A percentile compares a stretch with the other conserved stretches of the same genome.
These are phyloP conservation scores for Gracilaria caudata DNA, from an alignment of 23 red algal genomes.

Conservation along the genomic window DNA sequence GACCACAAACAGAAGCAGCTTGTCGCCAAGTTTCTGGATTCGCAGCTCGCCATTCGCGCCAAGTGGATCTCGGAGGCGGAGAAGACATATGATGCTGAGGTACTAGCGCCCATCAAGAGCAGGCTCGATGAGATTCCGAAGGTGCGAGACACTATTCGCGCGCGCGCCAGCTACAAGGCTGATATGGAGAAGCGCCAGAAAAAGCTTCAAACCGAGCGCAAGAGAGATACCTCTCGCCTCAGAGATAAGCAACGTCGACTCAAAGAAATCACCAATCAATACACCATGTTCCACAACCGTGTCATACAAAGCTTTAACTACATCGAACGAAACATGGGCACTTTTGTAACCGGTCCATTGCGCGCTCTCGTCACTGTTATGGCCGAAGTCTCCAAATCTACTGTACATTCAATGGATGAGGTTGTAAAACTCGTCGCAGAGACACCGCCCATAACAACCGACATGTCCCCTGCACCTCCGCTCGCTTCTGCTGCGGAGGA, in stretches of 20 bases:
- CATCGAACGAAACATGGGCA: slow-evolving; percentile 68
- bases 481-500: slow-evolving; percentile 14
- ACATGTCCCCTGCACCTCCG: slow-evolving; percentile 44
- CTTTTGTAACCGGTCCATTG: slow-evolving; percentile 62
- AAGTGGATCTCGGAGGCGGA: slow-evolving; percentile 51
- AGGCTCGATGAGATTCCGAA: slow-evolving; percentile 68
- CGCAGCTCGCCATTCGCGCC: slow-evolving; percentile 44
- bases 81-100: slow-evolving; percentile 46
- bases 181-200: slow-evolving; percentile 73
- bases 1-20: slow-evolving; percentile 42
- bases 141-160: slow-evolving; percentile 64
- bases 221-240: slow-evolving; percentile 65
- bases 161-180: slow-evolving; percentile 42
- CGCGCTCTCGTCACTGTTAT: slow-evolving; percentile 57
- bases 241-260: slow-evolving; percentile 72
- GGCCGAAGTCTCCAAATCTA: slow-evolving; percentile 45
- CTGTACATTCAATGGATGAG: slow-evolving; percentile 48
- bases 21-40: slow-evolving; percentile 40
- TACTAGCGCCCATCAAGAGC: slow-evolving; percentile 46
- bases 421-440: slow-evolving; percentile 61
- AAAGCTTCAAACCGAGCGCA: slow-evolving; percentile 46
- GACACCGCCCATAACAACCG: slow-evolving; percentile 39
- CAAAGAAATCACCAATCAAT: slow-evolving; percentile 68
- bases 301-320: slow-evolving; percentile 77
- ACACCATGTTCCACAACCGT: slow-evolving; percentile 63